phyloP scores from a whole-genome alignment of 2,329 filamentous ascomycete species.

The Phyllosticta citriasiana region DNA sequence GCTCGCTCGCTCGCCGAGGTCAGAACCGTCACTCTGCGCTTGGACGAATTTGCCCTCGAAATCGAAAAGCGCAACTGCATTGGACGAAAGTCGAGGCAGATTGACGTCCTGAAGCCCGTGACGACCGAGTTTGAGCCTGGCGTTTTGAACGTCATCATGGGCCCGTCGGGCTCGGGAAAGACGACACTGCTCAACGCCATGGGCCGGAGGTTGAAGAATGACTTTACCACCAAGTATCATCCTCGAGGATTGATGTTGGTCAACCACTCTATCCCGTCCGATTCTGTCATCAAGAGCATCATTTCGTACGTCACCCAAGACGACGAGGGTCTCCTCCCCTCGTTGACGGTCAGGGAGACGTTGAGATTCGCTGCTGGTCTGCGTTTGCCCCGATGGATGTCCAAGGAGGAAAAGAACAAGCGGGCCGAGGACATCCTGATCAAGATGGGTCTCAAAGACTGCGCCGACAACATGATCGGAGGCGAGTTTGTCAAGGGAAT shows the following conservation, averaged over 20 bases:
- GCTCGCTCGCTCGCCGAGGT: conserved; percentile 43
- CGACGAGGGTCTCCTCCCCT: conserved; percentile 64
- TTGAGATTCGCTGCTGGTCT: conserved; percentile 57
- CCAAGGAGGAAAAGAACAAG: conserved; percentile 53
- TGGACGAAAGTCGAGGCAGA: conserved; percentile 35
- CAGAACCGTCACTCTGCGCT: conserved; percentile 53
- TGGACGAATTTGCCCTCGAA: conserved; percentile 54
- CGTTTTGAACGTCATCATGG: conserved; percentile 67
- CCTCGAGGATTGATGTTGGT: conserved; percentile 55
- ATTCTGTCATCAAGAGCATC: conserved; percentile 59
- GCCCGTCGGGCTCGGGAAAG: conserved; percentile 67
- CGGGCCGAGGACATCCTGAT: conserved; percentile 62
- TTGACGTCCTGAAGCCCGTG: conserved; percentile 55
- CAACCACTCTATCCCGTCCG: conserved; percentile 58
- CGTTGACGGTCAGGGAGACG: conserved; percentile 66
- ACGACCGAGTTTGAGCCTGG: conserved; percentile 58
- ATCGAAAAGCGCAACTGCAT: conserved; percentile 51
- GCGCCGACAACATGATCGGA: conserved; percentile 64
- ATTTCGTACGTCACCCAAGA: conserved; percentile 72
- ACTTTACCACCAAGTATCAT: conserved; percentile 51
- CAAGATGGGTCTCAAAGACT: conserved; percentile 70
- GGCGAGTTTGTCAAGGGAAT: conserved; percentile 67
- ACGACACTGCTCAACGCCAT: conserved; percentile 66
- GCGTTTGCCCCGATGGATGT: conserved; percentile 61
- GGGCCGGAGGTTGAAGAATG: conserved; percentile 55